A percentile compares a stretch with the other conserved stretches of the same genome.
Conservation (phyloP, 2,329 filamentous ascomycete genomes). For the Paecilomyces sp. region DNA sequence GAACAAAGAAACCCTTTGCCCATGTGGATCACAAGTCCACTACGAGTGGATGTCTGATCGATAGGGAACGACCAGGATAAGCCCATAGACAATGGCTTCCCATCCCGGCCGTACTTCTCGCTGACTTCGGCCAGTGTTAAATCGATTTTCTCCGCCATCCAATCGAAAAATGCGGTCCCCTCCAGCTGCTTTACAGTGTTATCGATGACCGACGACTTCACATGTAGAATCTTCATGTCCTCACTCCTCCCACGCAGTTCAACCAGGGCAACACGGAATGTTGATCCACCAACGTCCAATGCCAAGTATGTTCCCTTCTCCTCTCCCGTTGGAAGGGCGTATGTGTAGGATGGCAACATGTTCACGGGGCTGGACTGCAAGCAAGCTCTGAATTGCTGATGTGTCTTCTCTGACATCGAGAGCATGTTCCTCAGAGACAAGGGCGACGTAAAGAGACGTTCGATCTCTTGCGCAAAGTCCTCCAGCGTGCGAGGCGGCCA, state of each 20-base stretch:
- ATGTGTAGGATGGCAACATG: conserved; percentile 61
- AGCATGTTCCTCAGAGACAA: conserved; percentile 30
- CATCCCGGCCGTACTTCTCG: conserved; percentile 31
- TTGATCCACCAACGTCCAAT: conserved; percentile 60
- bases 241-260: conserved; percentile 44
- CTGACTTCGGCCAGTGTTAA: conserved; percentile 42
- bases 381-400: conserved; percentile 47
- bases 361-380: conserved; percentile 51
- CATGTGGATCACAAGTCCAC: conserved; percentile 54
- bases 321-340: conserved; percentile 52
- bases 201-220: conserved; percentile 51
- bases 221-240: conserved; percentile 49
- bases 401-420: conserved; percentile 38
- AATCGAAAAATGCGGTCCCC: conserved; percentile 56
- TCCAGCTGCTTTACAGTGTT: conserved; percentile 47
- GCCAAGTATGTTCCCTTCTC: conserved; percentile 56
- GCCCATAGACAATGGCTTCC: conserved; percentile 47
- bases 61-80: conserved; percentile 62
- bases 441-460: conserved; percentile 29
- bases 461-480: conserved; percentile 32
- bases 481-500: conserved; percentile 30
- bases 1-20: conserved; percentile 59
- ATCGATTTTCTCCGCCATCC: conserved; percentile 57
- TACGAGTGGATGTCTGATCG: conserved; percentile 55
- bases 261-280: conserved; percentile 56